Evolutionary conservation across 441 rosid species (phyloP), one percentile per base, ranked within the genome.

Genomic region (Geranium incanum): DNA sequence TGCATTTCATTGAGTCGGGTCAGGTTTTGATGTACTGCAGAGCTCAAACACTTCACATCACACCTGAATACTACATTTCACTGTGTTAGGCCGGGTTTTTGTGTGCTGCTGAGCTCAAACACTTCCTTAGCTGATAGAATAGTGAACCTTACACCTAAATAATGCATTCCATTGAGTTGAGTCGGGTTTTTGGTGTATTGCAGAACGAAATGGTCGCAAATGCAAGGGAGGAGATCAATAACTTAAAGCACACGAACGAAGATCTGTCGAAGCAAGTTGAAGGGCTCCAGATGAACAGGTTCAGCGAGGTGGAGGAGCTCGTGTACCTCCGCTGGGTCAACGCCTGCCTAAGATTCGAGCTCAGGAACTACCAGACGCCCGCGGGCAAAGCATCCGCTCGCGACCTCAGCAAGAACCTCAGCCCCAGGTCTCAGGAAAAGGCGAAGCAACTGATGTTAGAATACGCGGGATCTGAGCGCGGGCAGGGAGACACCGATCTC

Each of bases 311-410:
- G 76, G 99, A 94, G 84, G 99, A 94, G 78, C 81, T 94, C 69
- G 99, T 94, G 71, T 94, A 94, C 80, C 97, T 94, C 72, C 97
- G 97, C 70, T 92, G 99, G 99, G 88, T 94, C 71, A 94, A 94
- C 76, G 99, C 99, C 0, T 94, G 99, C 87, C 81, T 94, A 78
- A 85, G 99, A 69, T 94, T 81, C 72, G 99, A 94, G 84, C 88
- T 94, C 74, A 86, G 97, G 68, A 90, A 94, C 75, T 89, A 88
- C 82, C 93, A 90, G 71, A 81, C 94, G 41, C 97, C 97, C 41
- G 84, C 89, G 38, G 97, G 97, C 70, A 90, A 90, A 81, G 41
- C 80, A 68, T 90, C 97, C 0, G 99, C 97, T 21, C 97, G 97
- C 72, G 97, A 92, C 80, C 92, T 94, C 36, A 94, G 82, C 86